A percentile compares a stretch with the other conserved stretches of the same genome.
Conservation (phyloP, 2,329 filamentous ascomycete genomes). For the Talaromyces sp. region DNA sequence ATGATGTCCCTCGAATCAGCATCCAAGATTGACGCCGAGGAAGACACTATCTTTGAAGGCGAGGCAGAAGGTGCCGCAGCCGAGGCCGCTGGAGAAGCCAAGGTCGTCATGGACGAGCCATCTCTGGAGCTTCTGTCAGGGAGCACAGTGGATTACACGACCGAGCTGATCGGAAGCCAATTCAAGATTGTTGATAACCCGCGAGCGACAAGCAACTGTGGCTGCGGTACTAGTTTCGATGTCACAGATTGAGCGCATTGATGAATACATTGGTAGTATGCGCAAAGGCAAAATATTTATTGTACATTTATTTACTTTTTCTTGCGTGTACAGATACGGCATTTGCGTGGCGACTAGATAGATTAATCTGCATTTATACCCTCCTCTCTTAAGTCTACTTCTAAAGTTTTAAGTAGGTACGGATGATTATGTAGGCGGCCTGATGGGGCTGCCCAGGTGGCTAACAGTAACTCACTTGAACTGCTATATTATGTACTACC, state of each 20-base stretch:
- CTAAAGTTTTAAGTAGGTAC: too few species aligned
- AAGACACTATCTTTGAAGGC: conserved; percentile 86
- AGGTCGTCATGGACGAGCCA: conserved; percentile 83
- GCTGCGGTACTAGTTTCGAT: conserved; percentile 88
- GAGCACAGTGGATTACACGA: conserved; percentile 94
- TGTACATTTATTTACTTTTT: background rate
- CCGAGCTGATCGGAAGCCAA: conserved; percentile 90
- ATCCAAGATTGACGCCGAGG: conserved; percentile 64
- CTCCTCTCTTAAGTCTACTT: conserved; percentile 8
- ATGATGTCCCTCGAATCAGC: conserved; percentile 77
- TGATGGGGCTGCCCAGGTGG: too few species aligned
- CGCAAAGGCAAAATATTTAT: background rate
- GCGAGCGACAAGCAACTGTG: conserved; percentile 87
- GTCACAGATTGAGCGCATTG: conserved; percentile 8
- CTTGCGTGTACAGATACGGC: conserved; percentile 22
- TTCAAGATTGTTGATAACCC: conserved; percentile 98
- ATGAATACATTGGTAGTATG: too few species aligned
- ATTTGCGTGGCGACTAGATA: conserved; percentile 19
- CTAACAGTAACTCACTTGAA: too few species aligned
- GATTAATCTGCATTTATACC: conserved; percentile 32
- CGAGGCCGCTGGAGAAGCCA: conserved; percentile 60
- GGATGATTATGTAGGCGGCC: too few species aligned
- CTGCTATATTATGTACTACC: too few species aligned
- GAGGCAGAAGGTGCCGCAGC: conserved; percentile 40
- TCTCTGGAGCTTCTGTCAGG: conserved; percentile 88